These are phyloP conservation scores for Pistacia integerrima DNA, from an alignment of 345 rosid species.

Conservation along the genomic window DNA sequence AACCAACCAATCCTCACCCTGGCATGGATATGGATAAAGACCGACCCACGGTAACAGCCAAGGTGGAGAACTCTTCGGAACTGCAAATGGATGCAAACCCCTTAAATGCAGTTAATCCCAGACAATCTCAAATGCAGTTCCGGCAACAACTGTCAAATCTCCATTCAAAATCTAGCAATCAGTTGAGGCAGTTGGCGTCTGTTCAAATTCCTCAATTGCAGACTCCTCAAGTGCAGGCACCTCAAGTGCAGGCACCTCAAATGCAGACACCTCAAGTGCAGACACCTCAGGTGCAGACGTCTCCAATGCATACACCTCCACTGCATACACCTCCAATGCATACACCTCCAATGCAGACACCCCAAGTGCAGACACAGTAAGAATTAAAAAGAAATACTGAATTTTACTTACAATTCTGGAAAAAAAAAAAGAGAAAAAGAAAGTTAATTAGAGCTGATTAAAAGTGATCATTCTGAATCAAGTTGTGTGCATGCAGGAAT, in stretches of 20 bases:
- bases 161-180: conserved; percentile 66
- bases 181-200: conserved; percentile 65
- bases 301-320: no score
- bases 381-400: conserved; percentile 23
- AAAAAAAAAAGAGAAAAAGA: no score
- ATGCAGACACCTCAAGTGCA: no score
- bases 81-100: not conserved
- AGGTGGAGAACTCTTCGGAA: conserved; percentile 73
- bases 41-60: conserved; percentile 71
- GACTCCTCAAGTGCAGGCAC: conserved; percentile 14
- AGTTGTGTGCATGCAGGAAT: conserved; percentile 47
- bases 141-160: conserved; percentile 60
- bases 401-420: not conserved
- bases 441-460: no score
- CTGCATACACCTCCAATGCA: no score
- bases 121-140: conserved; percentile 61
- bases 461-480: conserved; percentile 6
- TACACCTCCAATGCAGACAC: no score
- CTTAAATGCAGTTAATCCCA: conserved; percentile 55
- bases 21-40: conserved; percentile 73
- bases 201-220: conserved; percentile 78
- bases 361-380: conserved; percentile 76
- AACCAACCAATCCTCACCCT: conserved; percentile 57
- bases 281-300: no score
- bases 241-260: no score